Conservation (phyloP, 371 early-diverging fungal species). For the Circinella umbellata region DNA sequence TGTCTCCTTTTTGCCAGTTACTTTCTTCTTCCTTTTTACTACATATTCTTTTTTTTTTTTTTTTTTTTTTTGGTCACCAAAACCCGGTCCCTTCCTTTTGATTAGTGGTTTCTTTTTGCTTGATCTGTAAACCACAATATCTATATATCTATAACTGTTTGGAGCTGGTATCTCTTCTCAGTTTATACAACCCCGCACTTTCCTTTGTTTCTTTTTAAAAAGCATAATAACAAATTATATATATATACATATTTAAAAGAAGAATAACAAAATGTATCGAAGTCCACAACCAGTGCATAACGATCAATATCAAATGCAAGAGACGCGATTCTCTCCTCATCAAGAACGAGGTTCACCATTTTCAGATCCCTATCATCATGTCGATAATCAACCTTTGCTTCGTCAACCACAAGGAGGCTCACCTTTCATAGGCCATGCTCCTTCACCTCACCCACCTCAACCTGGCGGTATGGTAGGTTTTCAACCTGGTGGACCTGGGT, state of each 20-base stretch:
- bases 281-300: constrained; percentile 26
- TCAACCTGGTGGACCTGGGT: constrained; percentile 22
- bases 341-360: constrained; percentile 44
- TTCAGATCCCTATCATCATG: constrained; percentile 38
- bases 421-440: constrained; percentile 1
- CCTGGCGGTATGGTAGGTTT: constrained; percentile 10
- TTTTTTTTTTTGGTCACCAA: neutral
- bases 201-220: too few relatives aligned
- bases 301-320: constrained; percentile 50
- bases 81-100: constrained; percentile 14
- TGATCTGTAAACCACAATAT: too few relatives aligned
- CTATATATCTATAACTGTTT: neutral
- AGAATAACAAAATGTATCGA: constrained; percentile 22
- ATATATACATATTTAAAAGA: neutral
- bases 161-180: constrained; percentile 11
- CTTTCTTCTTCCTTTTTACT: constrained; percentile 6
- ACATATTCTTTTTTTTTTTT: neutral
- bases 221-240: neutral
- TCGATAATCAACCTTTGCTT: constrained; percentile 34
- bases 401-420: constrained; percentile 6
- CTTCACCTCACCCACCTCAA: constrained; percentile 21
- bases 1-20: neutral
- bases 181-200: too few relatives aligned
- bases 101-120: neutral
- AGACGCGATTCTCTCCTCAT: constrained; percentile 45